Evolutionary conservation across 768 basidiomycete genomes (phyloP), one percentile per base, ranked within the genome.

Genomic region (Antrodiella citrinella): DNA sequence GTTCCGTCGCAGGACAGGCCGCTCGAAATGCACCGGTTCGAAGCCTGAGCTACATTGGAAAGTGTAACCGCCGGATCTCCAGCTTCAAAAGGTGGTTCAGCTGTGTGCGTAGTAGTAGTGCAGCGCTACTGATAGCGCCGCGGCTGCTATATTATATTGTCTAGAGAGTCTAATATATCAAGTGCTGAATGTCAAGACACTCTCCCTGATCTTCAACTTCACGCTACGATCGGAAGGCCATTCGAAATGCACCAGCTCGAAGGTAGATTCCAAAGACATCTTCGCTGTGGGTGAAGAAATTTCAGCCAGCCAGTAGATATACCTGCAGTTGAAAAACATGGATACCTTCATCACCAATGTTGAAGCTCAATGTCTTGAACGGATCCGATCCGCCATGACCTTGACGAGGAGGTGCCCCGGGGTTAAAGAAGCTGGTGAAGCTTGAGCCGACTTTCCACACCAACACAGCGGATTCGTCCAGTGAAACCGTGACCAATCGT

Each of bases 401-500:
- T 66, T 97, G 93, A 24, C 91, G 72, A 4, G 96, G 95, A 2
- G 92, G 94, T 4, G 86, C 86, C 1, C 94, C 94, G 1, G 90
- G 83, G 62, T 83, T 84, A 62, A 98, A 93, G 64, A 98, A 82
- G 55, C 91, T 93, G 20, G 83, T 74, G 55, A 99, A 78, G 60
- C 90, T 91, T 7, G 82, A 75, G 0, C 96, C 95, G 4, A 97
- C 93, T 61, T 97, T 97, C 96, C 96, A 99, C 12, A 95, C 90
- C 11, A 91, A 75, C 4, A 92, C 85, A 3, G 78, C 72, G 22
- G 81, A 81, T 62, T 97, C 93, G 54, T 87, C 88, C 21, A 98
- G 71, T 0, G 88, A 95, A 7, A 91, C 71, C 0, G 92, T 93
- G 35, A 95, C 84, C 15, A 98, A 72, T 18, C 96, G 74, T 18